Percentiles rank a stretch among this genome's conserved stretches.
Evolutionary conservation across 176 grass and related monocot species (phyloP).

Genomic region (Aegilops longissima): DNA sequence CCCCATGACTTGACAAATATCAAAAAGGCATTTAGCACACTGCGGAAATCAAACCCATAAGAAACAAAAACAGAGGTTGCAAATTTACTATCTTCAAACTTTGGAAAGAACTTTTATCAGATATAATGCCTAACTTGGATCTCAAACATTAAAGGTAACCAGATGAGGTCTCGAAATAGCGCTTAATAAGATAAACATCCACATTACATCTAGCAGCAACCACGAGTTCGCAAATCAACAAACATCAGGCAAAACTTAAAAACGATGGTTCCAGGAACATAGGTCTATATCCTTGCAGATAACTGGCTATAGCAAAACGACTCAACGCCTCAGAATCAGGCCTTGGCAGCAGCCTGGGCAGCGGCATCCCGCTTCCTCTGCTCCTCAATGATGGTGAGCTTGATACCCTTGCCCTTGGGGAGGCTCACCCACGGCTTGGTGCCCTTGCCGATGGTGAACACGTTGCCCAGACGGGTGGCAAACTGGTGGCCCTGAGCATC

Average conservation of each 20-base stretch:
- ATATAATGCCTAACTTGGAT: not conserved
- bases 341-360: slow-evolving; percentile 26
- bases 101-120: too few relatives aligned
- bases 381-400: slow-evolving; percentile 73
- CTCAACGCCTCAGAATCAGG: slow-evolving; percentile 2
- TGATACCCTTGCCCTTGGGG: slow-evolving; percentile 66
- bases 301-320: slow-evolving; percentile 36
- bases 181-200: slow-evolving; percentile 27
- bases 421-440: slow-evolving; percentile 60
- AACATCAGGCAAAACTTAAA: slow-evolving; percentile 27
- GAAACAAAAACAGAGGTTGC: too few relatives aligned
- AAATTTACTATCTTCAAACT: too few relatives aligned
- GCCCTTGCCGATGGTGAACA: slow-evolving; percentile 73
- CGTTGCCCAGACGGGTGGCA: slow-evolving; percentile 49
- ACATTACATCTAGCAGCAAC: slow-evolving; percentile 21
- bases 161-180: not conserved
- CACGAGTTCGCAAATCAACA: slow-evolving; percentile 19
- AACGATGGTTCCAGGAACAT: not conserved
- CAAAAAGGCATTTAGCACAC: too few relatives aligned
- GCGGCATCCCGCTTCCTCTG: slow-evolving; percentile 47
- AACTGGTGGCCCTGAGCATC: slow-evolving; percentile 66
- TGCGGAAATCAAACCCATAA: too few relatives aligned
- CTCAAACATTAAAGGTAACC: not conserved
- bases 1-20: too few relatives aligned
- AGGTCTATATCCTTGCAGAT: slow-evolving; percentile 33